Percentiles rank a stretch among this genome's conserved stretches.
Evolutionary conservation across 1,284 basidiomycete species (phyloP).

Genomic region (Cyathus olla): DNA sequence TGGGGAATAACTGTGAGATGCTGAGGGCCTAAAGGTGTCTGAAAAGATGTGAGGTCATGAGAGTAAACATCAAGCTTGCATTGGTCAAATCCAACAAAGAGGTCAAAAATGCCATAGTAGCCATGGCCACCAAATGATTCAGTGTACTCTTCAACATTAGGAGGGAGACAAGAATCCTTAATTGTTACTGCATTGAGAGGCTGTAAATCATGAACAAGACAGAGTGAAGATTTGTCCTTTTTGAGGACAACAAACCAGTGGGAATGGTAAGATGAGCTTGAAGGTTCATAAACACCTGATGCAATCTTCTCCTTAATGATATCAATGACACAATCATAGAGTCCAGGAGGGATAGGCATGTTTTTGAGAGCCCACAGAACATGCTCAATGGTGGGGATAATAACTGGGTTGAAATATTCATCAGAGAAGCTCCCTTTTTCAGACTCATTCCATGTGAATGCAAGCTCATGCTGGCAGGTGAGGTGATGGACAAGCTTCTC

Average conservation of each 20-base stretch:
- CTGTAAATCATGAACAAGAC: constrained; percentile 19
- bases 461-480: not conserved
- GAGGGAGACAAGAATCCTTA: too few relatives aligned
- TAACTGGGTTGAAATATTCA: not conserved
- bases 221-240: constrained; percentile 17
- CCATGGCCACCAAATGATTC: constrained; percentile 14
- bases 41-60: constrained; percentile 25
- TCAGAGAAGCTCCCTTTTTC: constrained; percentile 1
- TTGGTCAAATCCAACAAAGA: constrained; percentile 23
- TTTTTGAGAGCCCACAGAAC: not conserved
- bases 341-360: not conserved
- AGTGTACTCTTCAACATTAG: constrained; percentile 8
- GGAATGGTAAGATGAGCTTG: too few relatives aligned
- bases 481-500: not conserved
- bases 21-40: constrained; percentile 15
- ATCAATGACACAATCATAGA: not conserved
- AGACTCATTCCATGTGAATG: not conserved
- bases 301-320: too few relatives aligned
- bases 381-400: not conserved
- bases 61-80: too few relatives aligned
- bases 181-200: constrained; percentile 19
- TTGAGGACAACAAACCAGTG: too few relatives aligned
- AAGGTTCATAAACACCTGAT: too few relatives aligned
- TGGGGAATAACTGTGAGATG: constrained; percentile 27
- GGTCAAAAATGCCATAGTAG: constrained; percentile 18